Evolutionary conservation across 305 asterid genomes (phyloP), one percentile per base, ranked within the genome.

Genomic region (Solanum hybrid): DNA sequence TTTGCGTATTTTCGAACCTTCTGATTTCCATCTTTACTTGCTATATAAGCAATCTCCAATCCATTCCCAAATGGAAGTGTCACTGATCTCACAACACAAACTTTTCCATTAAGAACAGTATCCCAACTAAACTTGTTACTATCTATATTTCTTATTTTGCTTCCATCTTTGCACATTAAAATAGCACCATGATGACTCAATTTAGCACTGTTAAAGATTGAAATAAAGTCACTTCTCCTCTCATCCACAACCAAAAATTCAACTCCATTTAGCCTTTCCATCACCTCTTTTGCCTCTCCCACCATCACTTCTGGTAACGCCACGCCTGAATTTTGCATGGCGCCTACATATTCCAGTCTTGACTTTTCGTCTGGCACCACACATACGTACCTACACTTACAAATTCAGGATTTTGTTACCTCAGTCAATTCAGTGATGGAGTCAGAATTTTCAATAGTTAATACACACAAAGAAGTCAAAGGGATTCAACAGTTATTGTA

Each of bases 161-260:
- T 77, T 22, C 90, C 88, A 90, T 90, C 91, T 81, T 70, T 91
- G 82, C 91, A 90, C 27, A 89, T 76, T 38, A 93, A 70, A 81
- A 92, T 93, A 14, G 91, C 94, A 15, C 94, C 94, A 57, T 75
- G 89, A 72, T 79, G 89, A 70, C 92, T 39, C 29, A 93, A 90
- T n/a, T 87, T 92, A 3, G 91, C 92, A 75, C 80, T 85, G 10
- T 87, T 45, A 38, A 91, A 79, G 14, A 91, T 38, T 41, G 70
- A 86, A 13, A 36, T 26, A 86, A 79, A 87, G 83, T 92, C 91
- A 86, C 91, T 89, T 65, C 89, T 13, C 14, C 82, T 33, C 37
- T 89, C 92, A 75, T 93, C 91, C 10, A 93, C 91, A 45, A 91
- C 89, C n/a, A 93, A 88, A 81, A 92, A 93, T 89, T 93, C 94